Percentiles rank a stretch among this genome's conserved stretches.
Conservation (phyloP, 805 yeast genomes). For the Yamadazyma scolyti region DNA sequence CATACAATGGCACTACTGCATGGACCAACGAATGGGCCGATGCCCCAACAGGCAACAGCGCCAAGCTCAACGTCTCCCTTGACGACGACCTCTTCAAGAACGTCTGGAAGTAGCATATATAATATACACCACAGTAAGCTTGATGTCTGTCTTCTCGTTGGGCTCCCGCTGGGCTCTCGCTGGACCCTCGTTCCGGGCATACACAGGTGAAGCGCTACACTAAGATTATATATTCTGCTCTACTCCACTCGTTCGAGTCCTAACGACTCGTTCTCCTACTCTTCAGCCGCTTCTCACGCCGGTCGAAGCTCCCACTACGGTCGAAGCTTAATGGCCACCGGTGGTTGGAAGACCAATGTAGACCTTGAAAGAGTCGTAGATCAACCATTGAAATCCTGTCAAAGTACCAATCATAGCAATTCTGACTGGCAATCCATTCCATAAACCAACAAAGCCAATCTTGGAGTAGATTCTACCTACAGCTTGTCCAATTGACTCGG, state of each 20-base stretch:
- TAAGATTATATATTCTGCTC: no score
- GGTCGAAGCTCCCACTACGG: no score
- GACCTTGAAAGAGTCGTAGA: slow-evolving; percentile 96
- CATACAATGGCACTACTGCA: slow-evolving; percentile 3
- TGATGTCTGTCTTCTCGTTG: no score
- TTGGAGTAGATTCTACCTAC: slow-evolving; percentile 68
- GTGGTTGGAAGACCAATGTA: slow-evolving; percentile 92
- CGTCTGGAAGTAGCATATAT: slow-evolving; percentile 58
- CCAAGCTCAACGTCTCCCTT: slow-evolving; percentile 17
- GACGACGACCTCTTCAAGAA: slow-evolving; percentile 69
- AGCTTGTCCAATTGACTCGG: slow-evolving; percentile 66
- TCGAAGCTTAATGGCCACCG: slow-evolving; percentile 47
- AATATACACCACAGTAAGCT: no score
- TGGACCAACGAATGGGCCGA: slow-evolving; percentile 38
- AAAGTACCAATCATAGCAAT: slow-evolving; percentile 96
- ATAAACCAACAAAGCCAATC: slow-evolving; percentile 87
- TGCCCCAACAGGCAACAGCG: slow-evolving; percentile 1
- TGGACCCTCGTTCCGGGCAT: no score
- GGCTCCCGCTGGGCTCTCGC: no score
- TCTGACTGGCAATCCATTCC: slow-evolving; percentile 95
- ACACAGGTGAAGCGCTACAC: no score
- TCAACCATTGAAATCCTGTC: slow-evolving; percentile 96
- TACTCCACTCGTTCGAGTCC: no score
- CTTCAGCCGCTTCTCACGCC: no score
- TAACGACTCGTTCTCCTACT: no score